These are phyloP conservation scores for Wickerhamomyces ciferrii DNA, from an alignment of 805 yeast genomes.

Conservation along the genomic window DNA sequence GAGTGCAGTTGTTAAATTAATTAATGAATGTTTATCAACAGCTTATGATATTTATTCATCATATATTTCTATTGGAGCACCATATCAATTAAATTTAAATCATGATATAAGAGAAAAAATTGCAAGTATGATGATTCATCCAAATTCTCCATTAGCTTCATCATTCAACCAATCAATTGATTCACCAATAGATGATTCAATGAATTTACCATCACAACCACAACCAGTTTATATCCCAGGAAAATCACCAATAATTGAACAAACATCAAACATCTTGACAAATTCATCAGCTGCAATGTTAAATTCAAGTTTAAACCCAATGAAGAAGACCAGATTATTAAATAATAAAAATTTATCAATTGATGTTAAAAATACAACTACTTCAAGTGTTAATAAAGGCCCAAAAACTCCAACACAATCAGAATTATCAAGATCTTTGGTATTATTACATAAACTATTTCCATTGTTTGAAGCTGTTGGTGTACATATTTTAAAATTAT, in stretches of 20 bases:
- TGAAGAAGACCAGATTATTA: conserved; percentile 3
- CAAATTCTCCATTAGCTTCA: conserved; percentile 27
- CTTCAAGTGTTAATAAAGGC: neutral
- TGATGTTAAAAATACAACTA: conserved; percentile 6
- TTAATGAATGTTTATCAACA: conserved; percentile 52
- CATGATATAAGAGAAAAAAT: conserved; percentile 42
- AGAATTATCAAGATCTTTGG: conserved; percentile 27
- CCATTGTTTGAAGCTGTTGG: conserved; percentile 45
- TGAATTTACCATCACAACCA: neutral
- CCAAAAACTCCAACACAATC: conserved; percentile 27
- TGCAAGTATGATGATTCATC: conserved; percentile 31
- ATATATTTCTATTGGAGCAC: conserved; percentile 61
- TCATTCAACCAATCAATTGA: too few relatives aligned
- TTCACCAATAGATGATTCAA: neutral
- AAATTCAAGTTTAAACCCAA: neutral
- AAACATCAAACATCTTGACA: neutral
- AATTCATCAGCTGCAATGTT: neutral
- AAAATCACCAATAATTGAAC: neutral
- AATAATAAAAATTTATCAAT: conserved; percentile 17
- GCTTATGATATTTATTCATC: conserved; percentile 64
- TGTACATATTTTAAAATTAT: conserved; percentile 45
- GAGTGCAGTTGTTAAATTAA: conserved; percentile 32
- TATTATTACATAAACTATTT: conserved; percentile 29
- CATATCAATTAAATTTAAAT: conserved; percentile 67
- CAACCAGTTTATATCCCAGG: neutral